These are phyloP conservation scores for Venturia pyrina DNA, from an alignment of 2,329 filamentous ascomycete species.

Conservation along the genomic window DNA sequence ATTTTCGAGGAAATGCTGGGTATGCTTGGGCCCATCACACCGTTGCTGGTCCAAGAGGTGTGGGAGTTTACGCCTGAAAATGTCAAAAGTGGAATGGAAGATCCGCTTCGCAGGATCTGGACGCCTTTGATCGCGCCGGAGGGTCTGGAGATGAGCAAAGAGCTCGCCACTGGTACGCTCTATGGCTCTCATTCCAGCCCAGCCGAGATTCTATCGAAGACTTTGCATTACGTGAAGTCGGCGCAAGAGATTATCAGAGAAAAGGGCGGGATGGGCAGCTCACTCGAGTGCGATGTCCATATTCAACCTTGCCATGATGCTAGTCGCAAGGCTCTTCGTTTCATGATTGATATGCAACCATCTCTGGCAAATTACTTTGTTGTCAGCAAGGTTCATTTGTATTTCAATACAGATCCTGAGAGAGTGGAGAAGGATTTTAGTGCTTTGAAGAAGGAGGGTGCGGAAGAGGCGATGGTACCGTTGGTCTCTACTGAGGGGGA, in stretches of 20 bases:
- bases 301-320: slow-evolving; percentile 19
- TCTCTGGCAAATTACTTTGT: slow-evolving; percentile 32
- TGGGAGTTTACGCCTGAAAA: slow-evolving; percentile 66
- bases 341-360: slow-evolving; percentile 20
- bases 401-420: background rate
- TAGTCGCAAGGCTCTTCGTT: background rate
- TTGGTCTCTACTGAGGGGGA: background rate
- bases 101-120: slow-evolving; percentile 20
- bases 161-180: slow-evolving; percentile 23
- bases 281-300: slow-evolving; percentile 65
- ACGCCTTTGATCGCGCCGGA: background rate
- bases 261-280: slow-evolving; percentile 66
- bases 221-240: background rate
- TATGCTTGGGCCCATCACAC: slow-evolving; percentile 73
- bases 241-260: slow-evolving; percentile 59
- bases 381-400: slow-evolving; percentile 27
- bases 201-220: background rate
- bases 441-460: background rate
- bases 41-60: slow-evolving; percentile 76
- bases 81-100: slow-evolving; percentile 35
- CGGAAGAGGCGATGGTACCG: background rate
- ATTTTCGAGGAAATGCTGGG: slow-evolving; percentile 64
- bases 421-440: slow-evolving; percentile 15
- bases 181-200: background rate
- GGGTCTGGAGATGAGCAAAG: slow-evolving; percentile 7